These are phyloP conservation scores for Saccharomycopsis hybrid DNA, from an alignment of 1,139 yeast genomes.

Conservation along the genomic window DNA sequence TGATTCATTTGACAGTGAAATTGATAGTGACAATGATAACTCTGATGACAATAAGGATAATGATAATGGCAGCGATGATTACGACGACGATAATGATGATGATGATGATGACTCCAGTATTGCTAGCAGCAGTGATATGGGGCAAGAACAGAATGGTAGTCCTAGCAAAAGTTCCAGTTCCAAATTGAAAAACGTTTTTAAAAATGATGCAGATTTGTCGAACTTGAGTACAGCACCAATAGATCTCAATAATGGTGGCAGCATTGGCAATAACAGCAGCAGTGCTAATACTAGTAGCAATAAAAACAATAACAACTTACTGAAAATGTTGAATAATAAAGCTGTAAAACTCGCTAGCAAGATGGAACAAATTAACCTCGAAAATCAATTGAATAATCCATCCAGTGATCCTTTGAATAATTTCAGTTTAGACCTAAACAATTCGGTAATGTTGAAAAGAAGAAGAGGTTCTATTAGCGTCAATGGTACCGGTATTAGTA, in stretches of 20 bases:
- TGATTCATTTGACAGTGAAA: slow-evolving; percentile 2
- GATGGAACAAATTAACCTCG: slow-evolving; percentile 1
- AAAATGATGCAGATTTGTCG: neutral
- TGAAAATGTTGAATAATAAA: too few species aligned
- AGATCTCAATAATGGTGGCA: neutral
- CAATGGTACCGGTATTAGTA: too few species aligned
- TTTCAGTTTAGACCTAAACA: slow-evolving; percentile 17
- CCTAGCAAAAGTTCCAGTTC: neutral
- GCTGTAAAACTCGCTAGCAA: too few species aligned
- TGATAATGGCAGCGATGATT: neutral
- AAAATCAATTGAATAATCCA: slow-evolving; percentile 52
- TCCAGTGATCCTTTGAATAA: slow-evolving; percentile 30
- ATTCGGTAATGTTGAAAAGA: slow-evolving; percentile 18
- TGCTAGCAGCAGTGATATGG: neutral
- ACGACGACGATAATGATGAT: slow-evolving; percentile 5
- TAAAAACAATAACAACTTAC: too few species aligned
- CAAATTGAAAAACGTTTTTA: neutral
- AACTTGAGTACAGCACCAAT: too few species aligned
- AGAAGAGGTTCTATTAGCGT: slow-evolving; percentile 15
- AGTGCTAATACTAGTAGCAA: too few species aligned
- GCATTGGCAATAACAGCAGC: neutral
- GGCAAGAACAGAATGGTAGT: too few species aligned
- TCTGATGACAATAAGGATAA: neutral
- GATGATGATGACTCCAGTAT: slow-evolving; percentile 4
- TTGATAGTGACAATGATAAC: slow-evolving; percentile 1